Percentiles rank a stretch among this genome's conserved stretches.
These are phyloP conservation scores for Acorus gramineus DNA, from an alignment of 106 monocot species.

Conservation along the genomic window DNA sequence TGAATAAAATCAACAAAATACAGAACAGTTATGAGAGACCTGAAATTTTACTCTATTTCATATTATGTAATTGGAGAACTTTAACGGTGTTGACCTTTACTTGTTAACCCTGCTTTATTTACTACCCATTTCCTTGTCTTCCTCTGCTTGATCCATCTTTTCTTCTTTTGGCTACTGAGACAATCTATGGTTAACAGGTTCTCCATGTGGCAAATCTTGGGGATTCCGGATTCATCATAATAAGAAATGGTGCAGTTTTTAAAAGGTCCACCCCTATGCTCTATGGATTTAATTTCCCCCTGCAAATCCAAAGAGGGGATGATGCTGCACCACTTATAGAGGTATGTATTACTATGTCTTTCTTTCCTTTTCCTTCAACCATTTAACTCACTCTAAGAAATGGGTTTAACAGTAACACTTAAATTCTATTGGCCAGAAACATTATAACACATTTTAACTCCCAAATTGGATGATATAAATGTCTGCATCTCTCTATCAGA, in stretches of 20 bases:
- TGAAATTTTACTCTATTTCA: too few relatives aligned
- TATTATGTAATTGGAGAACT: too few relatives aligned
- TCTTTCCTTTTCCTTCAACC: not conserved
- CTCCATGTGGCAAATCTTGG: constrained; percentile 86
- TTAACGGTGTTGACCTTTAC: too few relatives aligned
- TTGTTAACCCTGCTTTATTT: too few relatives aligned
- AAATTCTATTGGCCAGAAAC: too few relatives aligned
- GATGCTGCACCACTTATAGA: constrained; percentile 60
- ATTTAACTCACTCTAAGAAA: not conserved
- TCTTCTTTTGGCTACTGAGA: too few relatives aligned
- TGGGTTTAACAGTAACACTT: too few relatives aligned
- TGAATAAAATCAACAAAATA: too few relatives aligned
- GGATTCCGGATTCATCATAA: constrained; percentile 82
- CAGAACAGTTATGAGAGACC: too few relatives aligned
- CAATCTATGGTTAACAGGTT: constrained; percentile 24
- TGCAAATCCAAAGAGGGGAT: constrained; percentile 83
- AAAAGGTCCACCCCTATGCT: constrained; percentile 77
- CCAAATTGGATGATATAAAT: not conserved
- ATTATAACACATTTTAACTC: too few relatives aligned
- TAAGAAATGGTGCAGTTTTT: constrained; percentile 55
- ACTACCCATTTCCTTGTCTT: too few relatives aligned
- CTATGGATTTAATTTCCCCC: constrained; percentile 91
- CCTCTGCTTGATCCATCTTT: too few relatives aligned
- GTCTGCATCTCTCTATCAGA: constrained; percentile 19
- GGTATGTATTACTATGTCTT: constrained; percentile 41